phyloP scores from a whole-genome alignment of 2,329 filamentous ascomycete species.

The Tolypocladium paradoxum region DNA sequence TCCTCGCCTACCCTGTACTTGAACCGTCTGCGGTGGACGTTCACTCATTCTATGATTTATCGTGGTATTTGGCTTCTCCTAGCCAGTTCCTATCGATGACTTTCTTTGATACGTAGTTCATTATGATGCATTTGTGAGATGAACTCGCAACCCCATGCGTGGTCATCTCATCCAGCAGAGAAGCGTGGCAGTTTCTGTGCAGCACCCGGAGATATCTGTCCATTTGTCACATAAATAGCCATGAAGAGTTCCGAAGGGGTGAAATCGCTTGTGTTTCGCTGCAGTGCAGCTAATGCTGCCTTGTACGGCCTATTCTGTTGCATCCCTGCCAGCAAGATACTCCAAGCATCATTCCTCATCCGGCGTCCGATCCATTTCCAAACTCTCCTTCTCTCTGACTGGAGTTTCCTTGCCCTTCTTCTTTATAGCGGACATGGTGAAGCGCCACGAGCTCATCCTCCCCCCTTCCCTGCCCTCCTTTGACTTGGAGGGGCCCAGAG shows the following conservation, averaged over 20 bases:
- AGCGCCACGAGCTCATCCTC: slow-evolving; percentile 38
- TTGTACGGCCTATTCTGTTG: neutral
- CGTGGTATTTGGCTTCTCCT: neutral
- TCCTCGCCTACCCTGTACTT: neutral
- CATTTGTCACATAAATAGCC: neutral
- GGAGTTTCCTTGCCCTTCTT: slow-evolving; percentile 44
- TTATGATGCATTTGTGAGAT: neutral
- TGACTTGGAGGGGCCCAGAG: slow-evolving; percentile 39
- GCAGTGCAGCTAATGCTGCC: neutral
- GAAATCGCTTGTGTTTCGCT: neutral
- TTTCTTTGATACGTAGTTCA: neutral
- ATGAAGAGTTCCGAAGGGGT: neutral
- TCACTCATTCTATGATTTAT: neutral
- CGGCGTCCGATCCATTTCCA: slow-evolving; percentile 35
- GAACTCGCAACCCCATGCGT: neutral
- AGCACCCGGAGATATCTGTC: neutral
- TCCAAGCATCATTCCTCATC: slow-evolving; percentile 16
- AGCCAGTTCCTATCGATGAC: neutral
- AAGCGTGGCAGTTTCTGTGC: neutral
- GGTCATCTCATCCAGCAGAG: too few relatives aligned
- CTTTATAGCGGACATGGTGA: slow-evolving; percentile 49
- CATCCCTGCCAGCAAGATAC: neutral
- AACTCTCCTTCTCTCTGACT: slow-evolving; percentile 37
- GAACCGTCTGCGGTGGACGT: neutral
- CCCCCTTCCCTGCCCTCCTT: slow-evolving; percentile 36